Base-by-base conservation (phyloP, 164 flowering plant species). In the Saururus chinensis region DNA sequence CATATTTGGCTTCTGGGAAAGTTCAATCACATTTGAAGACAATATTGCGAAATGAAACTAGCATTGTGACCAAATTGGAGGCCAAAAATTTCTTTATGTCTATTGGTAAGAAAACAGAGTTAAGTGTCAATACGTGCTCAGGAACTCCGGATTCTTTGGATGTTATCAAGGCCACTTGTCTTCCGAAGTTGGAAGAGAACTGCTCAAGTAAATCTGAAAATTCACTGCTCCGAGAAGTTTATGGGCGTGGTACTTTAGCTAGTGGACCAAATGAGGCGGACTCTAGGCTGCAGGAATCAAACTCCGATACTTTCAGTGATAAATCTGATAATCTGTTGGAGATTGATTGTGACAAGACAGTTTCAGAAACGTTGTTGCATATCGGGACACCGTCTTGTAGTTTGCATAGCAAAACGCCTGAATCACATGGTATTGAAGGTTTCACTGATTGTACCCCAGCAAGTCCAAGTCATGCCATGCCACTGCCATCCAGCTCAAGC, bases 1-100 rank as follows among this genome's bases (percentile, higher is more conserved):
- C 84, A 72, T 87, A 85, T 68, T 58, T 83, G 74, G 83, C 81
- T 48, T 84, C 88, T 35, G 97, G 92, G 53, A 77, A 77, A 58
- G 88, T 87, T 66, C 92, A 84, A 9, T 83, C 89, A 23, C 74
- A 63, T 67, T 54, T 78, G 19, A 87, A 77, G 64, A 79, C 57
- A 67, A 74, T 66, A 37, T 49, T 66, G 48, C 82, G 70, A 68
- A 74, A 69, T 73, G 76, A 73, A 57, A 65, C 61, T 24, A 78
- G 66, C 65, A 83, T 81, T 67, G 23, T 55, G 23, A 66, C 60
- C 59, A 71, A 51, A 63, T 53, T 70, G 56, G 70, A 65, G 35
- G 30, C 60, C 26, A 78, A 66, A 62, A 76, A 66, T 30, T 45
- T 65, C 57, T 56, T 37, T 63, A 63, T 42, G 66, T 75, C 37